Base-by-base conservation (phyloP, 2,329 filamentous ascomycete genomes). In the Aspergillus neotritici region DNA sequence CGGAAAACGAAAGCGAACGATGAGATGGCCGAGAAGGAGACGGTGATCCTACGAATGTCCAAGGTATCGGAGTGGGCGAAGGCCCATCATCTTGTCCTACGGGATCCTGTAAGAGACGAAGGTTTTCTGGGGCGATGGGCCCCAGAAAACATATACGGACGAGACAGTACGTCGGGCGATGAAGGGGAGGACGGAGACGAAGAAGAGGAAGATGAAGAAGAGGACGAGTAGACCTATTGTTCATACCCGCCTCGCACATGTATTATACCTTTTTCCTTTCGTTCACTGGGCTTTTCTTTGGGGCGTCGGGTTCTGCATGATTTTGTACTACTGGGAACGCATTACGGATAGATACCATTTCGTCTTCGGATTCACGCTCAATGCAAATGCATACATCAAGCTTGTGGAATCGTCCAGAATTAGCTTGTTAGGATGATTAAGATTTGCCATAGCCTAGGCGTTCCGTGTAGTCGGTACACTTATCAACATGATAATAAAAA, bases 121-220 rank as follows among this genome's bases (percentile, higher is more conserved):
- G 88, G 86, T 1, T 95, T 95, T 53, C 66, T 84, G 5, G 79
- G 83, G 49, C 77, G 80, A 41, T 86, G 84, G 63, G 79, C 79
- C 10, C 66, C 76, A 37, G 76, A 38, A 17, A 40, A 44, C 15
- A 41, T 43, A 12, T 50, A 50, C 14, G 64, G 61, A 4, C 61
- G 61, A 28, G 56, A 60, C 28, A 52, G 55, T 35, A 53, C 48
- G 39, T 52, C 51, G 37, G 50, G 42, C 34, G 51, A 46, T 35
- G 46, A 48, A 12, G 39, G 31, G 34, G 47, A 53, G 2, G 52
- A 52, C 12, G 46, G 37, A 2, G 33, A 21, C 21, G 32, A 49
- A 4, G 50, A 52, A 10, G 52, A 55, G 11, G 46, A 15, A 7
- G 25, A 28, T 28, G 31, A 28, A 41, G 41, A 33, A 41, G 15